Evolutionary conservation across 2,329 filamentous ascomycete genomes (phyloP), one percentile per base, ranked within the genome.

Genomic region (Aspergillus quadrilineatus): DNA sequence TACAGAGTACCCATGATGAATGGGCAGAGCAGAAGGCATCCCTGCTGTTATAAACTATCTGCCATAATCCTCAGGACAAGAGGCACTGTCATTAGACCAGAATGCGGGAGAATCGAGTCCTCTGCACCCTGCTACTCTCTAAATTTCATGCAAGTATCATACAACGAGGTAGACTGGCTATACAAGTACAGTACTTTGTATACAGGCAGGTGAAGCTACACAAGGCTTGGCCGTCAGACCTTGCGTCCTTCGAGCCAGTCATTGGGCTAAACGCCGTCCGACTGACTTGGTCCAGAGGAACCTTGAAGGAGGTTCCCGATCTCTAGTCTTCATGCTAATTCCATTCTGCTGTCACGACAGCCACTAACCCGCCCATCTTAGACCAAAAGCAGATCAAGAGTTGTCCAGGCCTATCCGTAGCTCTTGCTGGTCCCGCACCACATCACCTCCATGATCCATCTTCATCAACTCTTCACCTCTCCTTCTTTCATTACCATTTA

Each of bases 201-300:
- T 17, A 42, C 39, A 42, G 39, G 39, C 17, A 42, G 37, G 39
- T 42, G 15, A 42, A 42, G 58, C 59, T 57, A 60, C 60, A 60
- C 56, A 54, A 45, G 54, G 56, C 56, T 60, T 60, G 57, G 58
- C 51, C 56, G 53, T 56, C 44, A 60, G 54, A 57, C 60, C 60
- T 62, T 62, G 60, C 60, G 60, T 62, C 60, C 49, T 53, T 44
- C 39, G 32, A 60, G 58, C 58, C 60, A 53, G 55, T 60, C 45
- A 55, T 51, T 50, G 30, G 44, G 37, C 47, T 47, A 55, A 46
- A 39, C 17, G 45, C 37, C 42, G 41, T 37, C 58, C 58, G 59
- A 58, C 55, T 52, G 42, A 51, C 30, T 51, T 46, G 46, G 41
- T 37, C 34, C 34, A 44, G 22, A 28, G 17, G 10, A 44, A 44